Percentiles rank a stretch among this genome's conserved stretches.
Evolutionary conservation across 805 yeast species (phyloP).

Genomic region (Saccharomycopsis fodiens): DNA sequence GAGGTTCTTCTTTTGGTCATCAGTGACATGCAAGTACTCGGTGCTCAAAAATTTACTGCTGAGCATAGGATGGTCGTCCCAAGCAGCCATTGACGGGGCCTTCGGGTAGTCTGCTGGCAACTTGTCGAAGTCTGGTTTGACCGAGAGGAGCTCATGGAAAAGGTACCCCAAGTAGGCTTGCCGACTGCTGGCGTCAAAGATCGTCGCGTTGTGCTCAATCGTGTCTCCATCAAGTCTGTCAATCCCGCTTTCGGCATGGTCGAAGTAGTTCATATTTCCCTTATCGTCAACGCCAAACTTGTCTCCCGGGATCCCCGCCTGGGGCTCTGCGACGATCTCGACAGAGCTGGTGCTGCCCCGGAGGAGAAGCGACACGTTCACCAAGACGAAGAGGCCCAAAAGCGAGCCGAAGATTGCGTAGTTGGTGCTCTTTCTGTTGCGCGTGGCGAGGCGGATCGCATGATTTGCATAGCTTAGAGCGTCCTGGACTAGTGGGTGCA

Average conservation of each 20-base stretch:
- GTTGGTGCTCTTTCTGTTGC: constrained; percentile 2
- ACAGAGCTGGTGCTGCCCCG: not conserved
- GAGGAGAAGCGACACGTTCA: constrained; percentile 3
- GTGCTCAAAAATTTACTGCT: constrained; percentile 2
- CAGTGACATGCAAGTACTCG: constrained; percentile 7
- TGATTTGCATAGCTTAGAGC: too few relatives aligned
- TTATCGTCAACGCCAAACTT: not conserved
- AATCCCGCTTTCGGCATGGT: too few relatives aligned
- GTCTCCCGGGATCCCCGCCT: not conserved
- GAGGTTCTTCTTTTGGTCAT: constrained; percentile 9
- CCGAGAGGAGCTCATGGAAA: constrained; percentile 9
- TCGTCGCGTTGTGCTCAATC: constrained; percentile 5
- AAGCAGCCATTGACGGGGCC: constrained; percentile 15
- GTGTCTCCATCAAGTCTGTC: not conserved
- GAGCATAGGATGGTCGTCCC: constrained; percentile 16
- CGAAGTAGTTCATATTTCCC: not conserved
- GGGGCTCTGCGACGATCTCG: not conserved
- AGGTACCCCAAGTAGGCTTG: constrained; percentile 11
- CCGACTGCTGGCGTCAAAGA: constrained; percentile 2
- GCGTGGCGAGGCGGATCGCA: not conserved
- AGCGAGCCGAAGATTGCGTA: not conserved
- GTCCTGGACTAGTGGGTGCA: too few relatives aligned
- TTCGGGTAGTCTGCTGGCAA: constrained; percentile 14
- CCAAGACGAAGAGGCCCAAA: not conserved
- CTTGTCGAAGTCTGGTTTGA: constrained; percentile 13